phyloP scores from a whole-genome alignment of 2,329 filamentous ascomycete species.

The Talaromyces atroroseus region DNA sequence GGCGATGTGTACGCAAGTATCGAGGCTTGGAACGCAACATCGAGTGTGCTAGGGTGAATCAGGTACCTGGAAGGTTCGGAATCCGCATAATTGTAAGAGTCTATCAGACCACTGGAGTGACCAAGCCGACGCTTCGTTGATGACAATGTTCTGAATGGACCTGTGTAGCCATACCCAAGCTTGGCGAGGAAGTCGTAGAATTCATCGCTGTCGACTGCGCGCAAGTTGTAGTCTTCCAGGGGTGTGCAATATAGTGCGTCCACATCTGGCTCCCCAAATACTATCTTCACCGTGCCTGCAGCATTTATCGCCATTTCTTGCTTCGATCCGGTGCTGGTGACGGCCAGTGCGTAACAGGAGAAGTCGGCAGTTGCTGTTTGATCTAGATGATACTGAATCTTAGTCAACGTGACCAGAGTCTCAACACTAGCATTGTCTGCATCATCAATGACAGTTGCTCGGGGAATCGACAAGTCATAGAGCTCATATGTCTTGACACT shows the following conservation, averaged over 20 bases:
- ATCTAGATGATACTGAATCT: background rate
- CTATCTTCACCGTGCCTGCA: background rate
- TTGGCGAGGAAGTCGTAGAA: constrained; percentile 23
- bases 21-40: constrained; percentile 6
- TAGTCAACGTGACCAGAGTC: background rate
- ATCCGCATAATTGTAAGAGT: background rate
- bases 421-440: background rate
- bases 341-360: background rate
- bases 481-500: background rate
- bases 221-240: background rate
- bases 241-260: background rate
- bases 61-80: background rate
- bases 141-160: constrained; percentile 19
- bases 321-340: background rate
- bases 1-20: constrained; percentile 17
- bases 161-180: constrained; percentile 25
- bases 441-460: background rate
- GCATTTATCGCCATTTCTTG: constrained; percentile 1
- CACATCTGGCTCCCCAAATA: background rate
- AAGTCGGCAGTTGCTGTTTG: background rate
- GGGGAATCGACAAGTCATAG: background rate
- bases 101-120: constrained; percentile 14
- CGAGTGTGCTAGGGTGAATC: constrained; percentile 5
- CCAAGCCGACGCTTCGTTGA: constrained; percentile 5
- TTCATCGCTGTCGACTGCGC: constrained; percentile 16